phyloP scores from a whole-genome alignment of 495 filamentous ascomycete genomes.

The Penicillium antarcticum region DNA sequence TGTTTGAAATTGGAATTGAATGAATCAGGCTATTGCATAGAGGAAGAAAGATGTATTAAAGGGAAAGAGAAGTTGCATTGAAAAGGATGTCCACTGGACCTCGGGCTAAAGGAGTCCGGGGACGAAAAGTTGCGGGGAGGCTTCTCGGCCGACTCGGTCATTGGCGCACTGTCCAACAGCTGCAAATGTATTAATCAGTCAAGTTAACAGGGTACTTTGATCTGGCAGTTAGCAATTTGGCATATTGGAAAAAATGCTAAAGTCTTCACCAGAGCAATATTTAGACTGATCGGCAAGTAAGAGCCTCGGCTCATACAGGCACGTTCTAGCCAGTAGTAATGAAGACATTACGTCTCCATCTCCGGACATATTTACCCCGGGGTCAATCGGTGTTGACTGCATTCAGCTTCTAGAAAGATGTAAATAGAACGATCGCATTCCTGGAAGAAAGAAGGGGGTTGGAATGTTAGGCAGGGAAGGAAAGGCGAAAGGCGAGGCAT shows the following conservation, averaged over 20 bases:
- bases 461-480: background rate
- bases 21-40: background rate
- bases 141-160: constrained; percentile 24
- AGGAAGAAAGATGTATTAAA: constrained; percentile 1
- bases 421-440: background rate
- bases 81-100: constrained; percentile 12
- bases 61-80: background rate
- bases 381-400: background rate
- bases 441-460: too few relatives aligned
- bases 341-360: background rate
- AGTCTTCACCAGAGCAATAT: too few relatives aligned
- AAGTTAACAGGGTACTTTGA: too few relatives aligned
- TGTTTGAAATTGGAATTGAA: constrained; percentile 25
- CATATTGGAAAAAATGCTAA: too few relatives aligned
- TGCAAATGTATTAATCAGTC: too few relatives aligned
- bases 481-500: too few relatives aligned
- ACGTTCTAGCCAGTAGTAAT: constrained; percentile 2
- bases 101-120: constrained; percentile 34
- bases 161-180: too few relatives aligned
- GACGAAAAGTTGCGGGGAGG: constrained; percentile 22
- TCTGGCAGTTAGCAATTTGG: too few relatives aligned
- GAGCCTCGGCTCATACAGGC: background rate
- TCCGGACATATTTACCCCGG: background rate
- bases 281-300: background rate
- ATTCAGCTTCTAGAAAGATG: background rate